Percentiles rank a stretch among this genome's conserved stretches.
phyloP scores from a whole-genome alignment of 2,329 filamentous ascomycete species.

The Penicillium psychrosexuale region DNA sequence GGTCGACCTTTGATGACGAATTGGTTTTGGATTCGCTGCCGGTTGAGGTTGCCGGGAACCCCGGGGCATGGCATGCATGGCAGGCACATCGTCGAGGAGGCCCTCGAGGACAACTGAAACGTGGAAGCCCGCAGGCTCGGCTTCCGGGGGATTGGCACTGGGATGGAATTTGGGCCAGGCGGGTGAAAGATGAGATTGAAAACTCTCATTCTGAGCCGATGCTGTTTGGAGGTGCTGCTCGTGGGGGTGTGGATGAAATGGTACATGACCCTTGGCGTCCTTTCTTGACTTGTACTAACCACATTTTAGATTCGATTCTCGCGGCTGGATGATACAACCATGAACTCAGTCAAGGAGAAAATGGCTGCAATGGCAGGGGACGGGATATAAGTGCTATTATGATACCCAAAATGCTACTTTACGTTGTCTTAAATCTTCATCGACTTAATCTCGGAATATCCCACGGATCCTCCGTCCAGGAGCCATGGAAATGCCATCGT shows the following conservation, averaged over 20 bases:
- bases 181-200: conserved; percentile 75
- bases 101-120: conserved; percentile 34
- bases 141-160: conserved; percentile 90
- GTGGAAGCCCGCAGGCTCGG: conserved; percentile 48
- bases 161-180: conserved; percentile 94
- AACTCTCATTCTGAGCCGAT: conserved; percentile 74
- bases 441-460: background rate
- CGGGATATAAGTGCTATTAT: conserved; percentile 22
- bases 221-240: conserved; percentile 65
- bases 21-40: conserved; percentile 73
- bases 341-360: conserved; percentile 37
- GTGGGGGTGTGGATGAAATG: conserved; percentile 63
- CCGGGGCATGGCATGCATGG: conserved; percentile 94
- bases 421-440: background rate
- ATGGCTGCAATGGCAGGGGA: conserved; percentile 31
- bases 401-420: conserved; percentile 23
- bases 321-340: conserved; percentile 34
- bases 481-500: background rate
- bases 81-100: conserved; percentile 60
- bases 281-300: conserved; percentile 7
- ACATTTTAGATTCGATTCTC: conserved; percentile 39
- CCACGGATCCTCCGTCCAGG: background rate
- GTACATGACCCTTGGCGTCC: conserved; percentile 44
- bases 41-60: conserved; percentile 79
- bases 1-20: conserved; percentile 76